Evolutionary conservation across 805 yeast species (phyloP).

Genomic region (Saccharomycopsis fermentans): DNA sequence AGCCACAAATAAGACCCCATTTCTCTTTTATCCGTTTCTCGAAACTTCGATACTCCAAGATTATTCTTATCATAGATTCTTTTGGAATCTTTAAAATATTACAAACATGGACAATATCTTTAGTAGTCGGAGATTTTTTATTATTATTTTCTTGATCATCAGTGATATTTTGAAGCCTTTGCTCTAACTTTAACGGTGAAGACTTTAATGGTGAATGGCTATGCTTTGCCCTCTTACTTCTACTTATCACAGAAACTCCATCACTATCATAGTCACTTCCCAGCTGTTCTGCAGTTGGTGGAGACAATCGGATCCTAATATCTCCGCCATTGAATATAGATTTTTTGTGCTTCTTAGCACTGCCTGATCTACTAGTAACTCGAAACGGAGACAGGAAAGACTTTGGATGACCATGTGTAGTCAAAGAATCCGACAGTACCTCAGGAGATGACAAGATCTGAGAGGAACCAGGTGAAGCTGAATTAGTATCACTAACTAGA

Average conservation of each 20-base stretch:
- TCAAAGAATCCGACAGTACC: background rate
- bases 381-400: background rate
- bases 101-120: constrained; percentile 12
- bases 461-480: background rate
- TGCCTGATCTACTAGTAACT: background rate
- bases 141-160: background rate
- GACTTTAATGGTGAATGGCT: constrained; percentile 15
- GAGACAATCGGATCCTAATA: background rate
- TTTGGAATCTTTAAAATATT: constrained; percentile 13
- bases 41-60: constrained; percentile 4
- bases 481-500: background rate
- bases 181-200: constrained; percentile 15
- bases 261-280: background rate
- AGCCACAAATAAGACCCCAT: constrained; percentile 18
- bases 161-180: background rate
- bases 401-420: background rate
- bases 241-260: background rate
- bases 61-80: constrained; percentile 2
- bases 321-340: background rate
- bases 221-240: constrained; percentile 1
- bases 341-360: background rate
- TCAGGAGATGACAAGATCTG: background rate
- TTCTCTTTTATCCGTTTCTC: constrained; percentile 9
- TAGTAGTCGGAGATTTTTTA: background rate
- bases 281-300: background rate